Conservation (phyloP, 2,329 filamentous ascomycete species). For the Alternaria solani region DNA sequence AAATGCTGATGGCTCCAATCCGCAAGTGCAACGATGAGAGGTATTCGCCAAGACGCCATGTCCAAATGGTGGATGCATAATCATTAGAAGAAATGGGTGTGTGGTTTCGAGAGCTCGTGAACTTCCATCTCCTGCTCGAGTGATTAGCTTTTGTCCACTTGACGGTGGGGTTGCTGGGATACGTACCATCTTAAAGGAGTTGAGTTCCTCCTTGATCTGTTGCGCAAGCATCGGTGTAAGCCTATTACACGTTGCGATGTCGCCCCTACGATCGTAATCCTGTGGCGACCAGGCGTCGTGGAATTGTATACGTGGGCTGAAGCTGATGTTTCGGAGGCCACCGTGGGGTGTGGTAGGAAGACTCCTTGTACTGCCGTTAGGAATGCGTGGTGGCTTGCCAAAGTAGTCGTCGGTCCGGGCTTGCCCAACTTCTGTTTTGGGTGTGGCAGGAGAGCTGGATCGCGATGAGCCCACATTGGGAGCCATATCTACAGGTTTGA, state of each 20-base stretch:
- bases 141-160: constrained; percentile 51
- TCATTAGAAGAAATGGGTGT: constrained; percentile 98
- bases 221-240: constrained; percentile 96
- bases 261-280: constrained; percentile 94
- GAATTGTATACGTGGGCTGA: constrained; percentile 93
- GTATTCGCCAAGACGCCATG: constrained; percentile 54
- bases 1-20: constrained; percentile 51
- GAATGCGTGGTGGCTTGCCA: constrained; percentile 74
- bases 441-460: constrained; percentile 88
- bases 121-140: constrained; percentile 94
- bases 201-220: constrained; percentile 99
- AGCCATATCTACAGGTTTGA: constrained; percentile 68
- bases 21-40: constrained; percentile 45
- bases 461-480: constrained; percentile 78
- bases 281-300: constrained; percentile 95
- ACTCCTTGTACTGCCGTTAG: constrained; percentile 77
- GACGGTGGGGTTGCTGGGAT: background rate
- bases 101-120: constrained; percentile 97
- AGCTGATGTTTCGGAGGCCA: constrained; percentile 69
- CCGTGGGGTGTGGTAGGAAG: constrained; percentile 79
- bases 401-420: constrained; percentile 83
- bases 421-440: constrained; percentile 69
- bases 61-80: constrained; percentile 52
- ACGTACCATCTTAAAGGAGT: constrained; percentile 97
- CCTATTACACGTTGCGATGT: constrained; percentile 97